These are phyloP conservation scores for Keithomyces neogunnii DNA, from an alignment of 2,329 filamentous ascomycete genomes.

Conservation along the genomic window DNA sequence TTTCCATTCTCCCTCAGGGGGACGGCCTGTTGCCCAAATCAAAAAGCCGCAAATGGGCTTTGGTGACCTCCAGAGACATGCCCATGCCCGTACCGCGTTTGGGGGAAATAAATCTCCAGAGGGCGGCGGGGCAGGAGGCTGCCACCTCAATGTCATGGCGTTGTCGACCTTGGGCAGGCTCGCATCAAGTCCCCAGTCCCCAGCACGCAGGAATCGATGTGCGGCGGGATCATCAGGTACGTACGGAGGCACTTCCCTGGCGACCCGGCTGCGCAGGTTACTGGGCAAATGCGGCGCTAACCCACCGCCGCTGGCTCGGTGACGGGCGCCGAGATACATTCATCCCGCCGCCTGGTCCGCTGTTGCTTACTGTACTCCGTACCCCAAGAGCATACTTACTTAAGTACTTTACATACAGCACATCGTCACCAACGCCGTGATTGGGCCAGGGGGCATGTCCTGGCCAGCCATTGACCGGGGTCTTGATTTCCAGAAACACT, in stretches of 20 bases:
- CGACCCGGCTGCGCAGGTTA: background rate
- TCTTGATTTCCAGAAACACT: background rate
- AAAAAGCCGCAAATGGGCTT: too few relatives aligned
- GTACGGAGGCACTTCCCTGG: background rate
- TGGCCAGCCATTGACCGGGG: background rate
- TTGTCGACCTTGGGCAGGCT: too few relatives aligned
- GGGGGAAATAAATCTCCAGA: too few relatives aligned
- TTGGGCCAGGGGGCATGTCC: background rate
- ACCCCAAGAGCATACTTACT: background rate
- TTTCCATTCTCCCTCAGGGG: too few relatives aligned
- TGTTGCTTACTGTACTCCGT: background rate
- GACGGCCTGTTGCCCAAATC: too few relatives aligned
- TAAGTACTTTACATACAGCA: too few relatives aligned
- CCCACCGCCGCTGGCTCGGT: background rate
- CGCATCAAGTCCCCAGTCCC: too few relatives aligned
- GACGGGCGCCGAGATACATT: background rate
- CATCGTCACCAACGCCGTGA: background rate
- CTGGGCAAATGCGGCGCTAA: background rate
- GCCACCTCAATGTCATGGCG: too few relatives aligned
- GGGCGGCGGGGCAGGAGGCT: background rate
- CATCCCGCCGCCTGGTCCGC: background rate
- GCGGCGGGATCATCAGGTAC: background rate
- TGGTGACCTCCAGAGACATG: too few relatives aligned
- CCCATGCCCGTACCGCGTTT: too few relatives aligned
- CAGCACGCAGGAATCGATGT: background rate